These are phyloP conservation scores for Hanseniaspora occidentalis DNA, from an alignment of 805 yeast species.

Conservation along the genomic window DNA sequence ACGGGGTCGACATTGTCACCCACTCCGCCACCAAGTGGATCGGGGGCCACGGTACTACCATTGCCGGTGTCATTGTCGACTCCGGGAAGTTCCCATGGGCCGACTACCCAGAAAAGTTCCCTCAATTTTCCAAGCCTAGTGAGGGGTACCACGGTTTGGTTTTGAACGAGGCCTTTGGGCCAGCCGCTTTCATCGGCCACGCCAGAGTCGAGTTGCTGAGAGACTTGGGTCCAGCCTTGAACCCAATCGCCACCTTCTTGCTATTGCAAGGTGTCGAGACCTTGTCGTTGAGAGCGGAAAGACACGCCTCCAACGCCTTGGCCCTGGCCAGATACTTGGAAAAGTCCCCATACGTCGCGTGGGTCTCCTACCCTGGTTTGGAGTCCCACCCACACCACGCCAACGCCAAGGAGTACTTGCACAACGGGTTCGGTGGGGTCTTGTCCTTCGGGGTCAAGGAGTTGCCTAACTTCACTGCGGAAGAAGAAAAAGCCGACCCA, in stretches of 20 bases:
- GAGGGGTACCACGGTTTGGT: conserved; percentile 89
- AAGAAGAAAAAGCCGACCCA: conserved; percentile 36
- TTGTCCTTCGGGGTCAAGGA: conserved; percentile 82
- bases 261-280: conserved; percentile 90
- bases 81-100: conserved; percentile 90
- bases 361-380: conserved; percentile 92
- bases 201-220: conserved; percentile 76
- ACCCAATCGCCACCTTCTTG: conserved; percentile 82
- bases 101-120: conserved; percentile 74
- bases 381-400: conserved; percentile 67
- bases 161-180: conserved; percentile 71
- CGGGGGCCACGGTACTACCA: conserved; percentile 93
- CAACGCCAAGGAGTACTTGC: conserved; percentile 71
- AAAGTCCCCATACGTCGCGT: conserved; percentile 56
- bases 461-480: conserved; percentile 22
- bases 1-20: conserved; percentile 84
- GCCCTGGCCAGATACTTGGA: conserved; percentile 70
- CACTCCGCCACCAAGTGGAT: conserved; percentile 98
- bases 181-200: conserved; percentile 65
- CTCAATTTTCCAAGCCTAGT: conserved; percentile 82
- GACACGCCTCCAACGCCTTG: conserved; percentile 77
- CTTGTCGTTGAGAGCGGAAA: conserved; percentile 81
- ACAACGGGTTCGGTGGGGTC: conserved; percentile 75
- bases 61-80: conserved; percentile 85
- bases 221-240: conserved; percentile 82